A percentile compares a stretch with the other conserved stretches of the same genome.
Evolutionary conservation across 176 grass and related monocot species (phyloP).

Genomic region (Raddia guianensis): DNA sequence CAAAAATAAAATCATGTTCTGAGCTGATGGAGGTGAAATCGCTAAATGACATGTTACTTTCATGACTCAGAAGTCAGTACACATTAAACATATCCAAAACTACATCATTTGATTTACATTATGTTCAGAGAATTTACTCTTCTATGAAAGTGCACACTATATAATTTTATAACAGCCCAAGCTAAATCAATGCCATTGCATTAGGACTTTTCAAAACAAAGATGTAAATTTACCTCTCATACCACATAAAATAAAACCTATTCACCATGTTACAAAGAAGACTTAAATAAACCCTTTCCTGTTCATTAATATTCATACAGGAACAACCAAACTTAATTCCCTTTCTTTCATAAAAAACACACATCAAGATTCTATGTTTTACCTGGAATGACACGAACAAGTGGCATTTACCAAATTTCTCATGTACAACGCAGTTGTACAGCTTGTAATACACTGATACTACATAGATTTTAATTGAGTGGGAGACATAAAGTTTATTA

Average conservation of each 20-base stretch:
- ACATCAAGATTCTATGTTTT: not conserved
- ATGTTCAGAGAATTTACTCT: constrained; percentile 3
- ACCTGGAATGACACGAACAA: not conserved
- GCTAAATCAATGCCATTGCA: not conserved
- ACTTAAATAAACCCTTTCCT: not conserved
- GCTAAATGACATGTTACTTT: not conserved
- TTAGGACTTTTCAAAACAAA: not conserved
- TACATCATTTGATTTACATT: constrained; percentile 12
- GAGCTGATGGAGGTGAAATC: constrained; percentile 10
- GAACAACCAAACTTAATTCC: not conserved
- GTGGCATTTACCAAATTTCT: not conserved
- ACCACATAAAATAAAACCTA: not conserved
- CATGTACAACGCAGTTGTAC: not conserved
- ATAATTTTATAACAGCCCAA: not conserved
- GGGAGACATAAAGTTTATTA: not conserved
- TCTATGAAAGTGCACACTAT: not conserved
- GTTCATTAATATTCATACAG: not conserved
- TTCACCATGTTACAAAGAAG: constrained; percentile 8
- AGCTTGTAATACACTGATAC: not conserved
- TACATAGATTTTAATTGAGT: not conserved
- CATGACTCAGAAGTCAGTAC: constrained; percentile 1
- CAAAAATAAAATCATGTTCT: constrained; percentile 4
- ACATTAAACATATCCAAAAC: constrained; percentile 11
- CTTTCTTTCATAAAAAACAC: not conserved
- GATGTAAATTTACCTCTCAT: not conserved